Base-by-base conservation (phyloP, 2,329 filamentous ascomycete species). In the Dothistroma septosporum region DNA sequence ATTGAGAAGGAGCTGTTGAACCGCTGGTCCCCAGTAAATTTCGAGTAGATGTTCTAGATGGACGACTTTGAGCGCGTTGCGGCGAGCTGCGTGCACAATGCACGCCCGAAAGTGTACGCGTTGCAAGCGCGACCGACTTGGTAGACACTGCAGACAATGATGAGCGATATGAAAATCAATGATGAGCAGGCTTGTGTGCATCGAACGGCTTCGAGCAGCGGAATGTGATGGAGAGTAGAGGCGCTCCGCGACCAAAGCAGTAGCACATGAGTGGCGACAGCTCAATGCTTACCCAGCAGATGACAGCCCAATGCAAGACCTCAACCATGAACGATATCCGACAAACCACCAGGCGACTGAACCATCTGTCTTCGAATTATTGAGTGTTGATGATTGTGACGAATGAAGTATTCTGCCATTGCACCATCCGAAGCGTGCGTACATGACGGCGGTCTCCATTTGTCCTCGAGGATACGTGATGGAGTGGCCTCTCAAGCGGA, bases 281-380 rank as follows among this genome's bases (percentile, higher is more conserved):
- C n/a, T n/a, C n/a, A n/a, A n/a, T n/a, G n/a, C n/a, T 44, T 16
- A 44, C 49, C 57, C 57, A 53, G 35, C 54, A 53, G 55, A 91
- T 86, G 64, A 90, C 76, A 2, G 85, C 84, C 88, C 88, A 91
- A 68, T 91, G 91, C 87, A 87, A 91, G 46, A 84, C 87, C 74
- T 91, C 89, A 1, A 86, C 85, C 31, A 91, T 73, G 70, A 91
- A 91, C 0, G 89, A 88, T 65, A 89, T 85, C 69, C 84, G 87
- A 60, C 80, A 80, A 14, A 91, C 79, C 37, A 91, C 66, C 19
- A 50, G n/a, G 4, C 87, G 80, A 70, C 85, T 88, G 55, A 89
- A 76, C 12, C 87, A 74, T 52, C 83, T 82, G 62, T 83, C 80
- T 64, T 82, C 79, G 69, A 87, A 88, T 7, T 83, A 76, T 44